Conservation (phyloP, 1,284 basidiomycete species). For the Clitocybe nebularis region DNA sequence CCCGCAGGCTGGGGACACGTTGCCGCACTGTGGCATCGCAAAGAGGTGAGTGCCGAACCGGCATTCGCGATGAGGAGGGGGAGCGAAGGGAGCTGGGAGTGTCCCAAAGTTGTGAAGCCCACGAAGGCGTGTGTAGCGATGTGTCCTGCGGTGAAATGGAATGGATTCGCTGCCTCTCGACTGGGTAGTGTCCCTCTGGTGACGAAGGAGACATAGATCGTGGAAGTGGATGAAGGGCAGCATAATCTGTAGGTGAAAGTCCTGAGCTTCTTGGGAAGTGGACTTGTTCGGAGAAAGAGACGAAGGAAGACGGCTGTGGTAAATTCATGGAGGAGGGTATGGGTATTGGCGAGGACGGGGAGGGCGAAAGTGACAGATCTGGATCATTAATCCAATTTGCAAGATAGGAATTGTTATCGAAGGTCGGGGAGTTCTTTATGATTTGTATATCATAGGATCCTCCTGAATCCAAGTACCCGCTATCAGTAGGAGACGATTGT, state of each 20-base stretch:
- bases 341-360: constrained; percentile 59
- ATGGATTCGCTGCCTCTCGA: constrained; percentile 37
- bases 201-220: constrained; percentile 53
- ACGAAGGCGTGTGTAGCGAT: constrained; percentile 49
- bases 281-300: constrained; percentile 36
- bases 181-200: constrained; percentile 36
- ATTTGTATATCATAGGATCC: constrained; percentile 32
- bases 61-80: constrained; percentile 28
- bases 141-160: constrained; percentile 57
- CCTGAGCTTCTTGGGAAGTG: constrained; percentile 44
- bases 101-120: constrained; percentile 65
- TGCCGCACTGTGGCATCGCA: constrained; percentile 38
- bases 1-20: constrained; percentile 36
- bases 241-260: constrained; percentile 57
- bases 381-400: constrained; percentile 59
- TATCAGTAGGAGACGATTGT: constrained; percentile 31
- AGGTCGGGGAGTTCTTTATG: constrained; percentile 25
- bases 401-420: constrained; percentile 44
- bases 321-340: constrained; percentile 47
- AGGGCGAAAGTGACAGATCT: constrained; percentile 37
- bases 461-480: constrained; percentile 31
- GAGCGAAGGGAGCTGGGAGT: constrained; percentile 30
- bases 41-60: constrained; percentile 41
- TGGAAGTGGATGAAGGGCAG: constrained; percentile 55
- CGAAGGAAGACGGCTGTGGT: constrained; percentile 37